phyloP scores from a whole-genome alignment of 495 filamentous ascomycete species.

The Achaetomiella virescens region DNA sequence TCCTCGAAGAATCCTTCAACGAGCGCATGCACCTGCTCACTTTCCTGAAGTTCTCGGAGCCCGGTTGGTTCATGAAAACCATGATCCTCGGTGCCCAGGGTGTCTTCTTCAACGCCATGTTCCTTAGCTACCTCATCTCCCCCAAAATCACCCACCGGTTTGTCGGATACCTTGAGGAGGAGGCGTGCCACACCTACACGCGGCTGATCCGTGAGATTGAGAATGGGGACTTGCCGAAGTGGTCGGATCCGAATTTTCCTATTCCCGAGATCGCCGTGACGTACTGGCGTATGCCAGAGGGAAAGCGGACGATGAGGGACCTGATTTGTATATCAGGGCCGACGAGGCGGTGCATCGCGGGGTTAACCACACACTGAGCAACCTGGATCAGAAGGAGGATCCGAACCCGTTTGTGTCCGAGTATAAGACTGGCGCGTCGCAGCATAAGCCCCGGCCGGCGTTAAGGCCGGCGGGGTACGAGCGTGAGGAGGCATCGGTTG shows the following conservation, averaged over 20 bases:
- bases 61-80: constrained; percentile 81
- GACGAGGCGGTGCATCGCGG: constrained; percentile 97
- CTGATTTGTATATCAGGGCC: constrained; percentile 74
- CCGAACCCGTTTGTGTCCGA: constrained; percentile 83
- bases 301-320: constrained; percentile 73
- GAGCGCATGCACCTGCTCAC: constrained; percentile 95
- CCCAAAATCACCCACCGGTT: constrained; percentile 91
- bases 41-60: constrained; percentile 88
- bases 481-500: constrained; percentile 62
- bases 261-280: constrained; percentile 82
- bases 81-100: constrained; percentile 76
- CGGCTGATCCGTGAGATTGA: constrained; percentile 82
- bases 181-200: constrained; percentile 93
- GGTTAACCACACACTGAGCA: constrained; percentile 91
- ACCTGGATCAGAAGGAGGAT: constrained; percentile 73
- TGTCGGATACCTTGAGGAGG: constrained; percentile 94
- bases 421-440: constrained; percentile 54
- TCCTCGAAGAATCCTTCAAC: constrained; percentile 91
- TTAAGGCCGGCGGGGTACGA: constrained; percentile 74
- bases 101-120: constrained; percentile 93
- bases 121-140: constrained; percentile 81
- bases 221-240: constrained; percentile 70
- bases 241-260: constrained; percentile 58
- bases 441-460: constrained; percentile 53
- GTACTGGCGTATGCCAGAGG: constrained; percentile 93